Base-by-base conservation (phyloP, 2,329 filamentous ascomycete genomes). In the Aspergillus ustus region DNA sequence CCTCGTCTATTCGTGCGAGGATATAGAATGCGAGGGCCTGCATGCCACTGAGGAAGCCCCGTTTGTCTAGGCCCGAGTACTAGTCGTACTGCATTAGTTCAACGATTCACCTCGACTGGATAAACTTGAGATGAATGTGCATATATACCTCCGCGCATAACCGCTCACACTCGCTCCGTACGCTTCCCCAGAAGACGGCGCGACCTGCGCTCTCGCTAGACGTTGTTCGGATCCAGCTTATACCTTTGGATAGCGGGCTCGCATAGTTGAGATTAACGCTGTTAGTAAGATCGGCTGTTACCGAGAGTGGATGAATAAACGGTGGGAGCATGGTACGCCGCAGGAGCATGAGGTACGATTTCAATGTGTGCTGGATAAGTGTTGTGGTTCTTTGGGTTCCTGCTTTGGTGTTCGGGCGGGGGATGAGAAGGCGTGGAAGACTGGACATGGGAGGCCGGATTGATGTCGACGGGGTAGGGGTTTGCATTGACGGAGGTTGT, bases 11-110 rank as follows among this genome's bases (percentile, higher is more conserved):
- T 20, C 79, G 69, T 7, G 80, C 67, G 5, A 82, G 67, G 37
- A 80, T 75, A 62, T 82, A 82, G 15, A 82, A 76, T 1, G 72
- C 73, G 2, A 82, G 69, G 2, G 81, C 78, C 67, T 82, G 80
- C 73, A 81, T 76, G 15, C 74, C 75, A 59, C 77, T 75, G 52
- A 82, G 72, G 2, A 80, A 50, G 57, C 75, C 75, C 76, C 78
- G 80, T 59, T 13, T 34, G n/a, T 48, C 19, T 17, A 56, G n/a
- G 17, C 31, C 22, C n/a, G 17, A 70, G 70, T 72, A 13, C 71
- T 80, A 77, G 9, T 40, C 15, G 2, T 11, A 40, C 5, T 15
- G 5, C 34, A 40, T 40, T 40, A 40, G 34, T 15, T 40, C 34
- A 40, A 40, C 34, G 34, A 40, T 9, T 6, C 34, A 40, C 11